Percentiles rank a stretch among this genome's conserved stretches.
These are phyloP conservation scores for Ophiostoma australiae DNA, from an alignment of 2,329 filamentous ascomycete species.

Conservation along the genomic window DNA sequence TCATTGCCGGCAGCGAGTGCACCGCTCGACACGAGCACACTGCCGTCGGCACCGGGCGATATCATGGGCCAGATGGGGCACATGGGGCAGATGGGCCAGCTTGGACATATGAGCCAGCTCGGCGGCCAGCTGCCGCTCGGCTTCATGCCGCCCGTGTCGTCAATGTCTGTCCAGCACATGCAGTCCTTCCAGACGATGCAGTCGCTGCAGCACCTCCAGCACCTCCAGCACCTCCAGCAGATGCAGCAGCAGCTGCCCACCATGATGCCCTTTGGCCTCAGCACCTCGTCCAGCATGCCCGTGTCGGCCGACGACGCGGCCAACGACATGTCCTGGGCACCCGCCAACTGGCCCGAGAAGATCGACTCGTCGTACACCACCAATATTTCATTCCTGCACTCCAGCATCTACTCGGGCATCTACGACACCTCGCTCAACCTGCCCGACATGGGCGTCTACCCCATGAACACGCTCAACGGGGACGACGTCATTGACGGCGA, in stretches of 20 bases:
- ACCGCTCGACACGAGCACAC: neutral
- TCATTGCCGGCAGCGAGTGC: neutral
- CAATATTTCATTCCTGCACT: neutral
- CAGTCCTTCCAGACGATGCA: neutral
- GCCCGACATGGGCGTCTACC: neutral
- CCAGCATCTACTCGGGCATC: neutral
- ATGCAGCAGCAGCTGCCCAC: neutral
- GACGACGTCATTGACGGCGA: conserved; percentile 16
- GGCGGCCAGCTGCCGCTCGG: neutral
- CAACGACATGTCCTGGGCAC: conserved; percentile 10
- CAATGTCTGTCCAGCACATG: neutral
- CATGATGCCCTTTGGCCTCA: conserved; percentile 7
- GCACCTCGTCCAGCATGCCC: neutral
- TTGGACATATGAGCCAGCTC: neutral
- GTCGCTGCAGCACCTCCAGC: neutral
- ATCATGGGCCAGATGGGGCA: neutral
- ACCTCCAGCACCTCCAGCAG: neutral
- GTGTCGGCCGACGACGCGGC: neutral
- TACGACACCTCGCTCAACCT: neutral
- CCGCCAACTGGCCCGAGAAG: neutral
- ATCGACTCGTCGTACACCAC: neutral
- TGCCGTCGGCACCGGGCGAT: neutral
- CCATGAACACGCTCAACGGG: neutral
- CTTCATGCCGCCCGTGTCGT: neutral
- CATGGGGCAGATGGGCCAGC: neutral